Evolutionary conservation across 805 yeast genomes (phyloP), one percentile per base, ranked within the genome.

Genomic region (Wickerhamiella brachini): DNA sequence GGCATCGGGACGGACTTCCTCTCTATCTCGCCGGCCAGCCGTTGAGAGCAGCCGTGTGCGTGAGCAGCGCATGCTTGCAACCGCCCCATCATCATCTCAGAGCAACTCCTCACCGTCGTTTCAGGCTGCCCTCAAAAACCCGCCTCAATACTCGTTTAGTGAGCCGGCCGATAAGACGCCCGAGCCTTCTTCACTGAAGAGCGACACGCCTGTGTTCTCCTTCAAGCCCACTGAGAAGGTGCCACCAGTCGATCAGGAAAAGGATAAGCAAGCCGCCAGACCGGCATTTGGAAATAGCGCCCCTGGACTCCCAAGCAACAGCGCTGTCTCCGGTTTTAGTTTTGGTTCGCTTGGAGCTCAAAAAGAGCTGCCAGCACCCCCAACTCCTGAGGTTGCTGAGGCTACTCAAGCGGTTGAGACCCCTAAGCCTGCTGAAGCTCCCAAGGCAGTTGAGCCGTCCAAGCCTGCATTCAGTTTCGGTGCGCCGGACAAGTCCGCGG

Each of bases 21-120:
- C 41, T 3, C 49, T 49, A 7, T n/a, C 48, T 12, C 49, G 51
- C 8, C 47, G 55, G 26, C 57, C 53, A 3, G 54, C 52, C 45
- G 52, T 50, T 21, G 54, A 49, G 26, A 53, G 54, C 26, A 45
- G 12, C 34, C 48, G 47, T 31, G 26, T 42, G 10, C n/a, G 7
- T n/a, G 45, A 42, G 22, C 24, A 20, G 17, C 45, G 45, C 26
- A 9, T 5, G 23, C 13, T 15, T 20, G 22, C 20, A 5, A n/a
- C 20, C 8, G 12, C 34, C 34, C 34, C 34, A 15, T 29, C 34
- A 29, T 9, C 34, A 5, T 12, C 9, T 15, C 41, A 31, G 38
- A 31, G 38, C 9, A 8, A 5, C 15, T 17, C 41, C 9, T 17
- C 41, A 5, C 41, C 20, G 13, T 3, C 41, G 20, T 37, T 37